Evolutionary conservation across 2,329 filamentous ascomycete species (phyloP).

Genomic region (Diaporthe citriasiana): DNA sequence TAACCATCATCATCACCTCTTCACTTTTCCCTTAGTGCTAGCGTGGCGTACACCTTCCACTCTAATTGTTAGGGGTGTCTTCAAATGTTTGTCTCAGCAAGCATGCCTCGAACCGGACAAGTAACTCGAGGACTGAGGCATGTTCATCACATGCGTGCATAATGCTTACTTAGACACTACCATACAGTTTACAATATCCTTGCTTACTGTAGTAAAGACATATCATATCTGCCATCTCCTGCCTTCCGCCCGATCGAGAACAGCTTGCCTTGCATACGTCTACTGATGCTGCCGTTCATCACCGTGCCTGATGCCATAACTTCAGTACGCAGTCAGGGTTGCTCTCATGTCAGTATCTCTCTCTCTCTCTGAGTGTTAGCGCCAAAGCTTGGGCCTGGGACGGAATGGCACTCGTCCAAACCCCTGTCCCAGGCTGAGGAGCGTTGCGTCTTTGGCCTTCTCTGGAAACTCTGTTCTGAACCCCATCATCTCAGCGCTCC

Average conservation of each 20-base stretch:
- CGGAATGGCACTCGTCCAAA: conserved; percentile 12
- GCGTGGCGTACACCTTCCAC: not conserved
- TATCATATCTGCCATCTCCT: not conserved
- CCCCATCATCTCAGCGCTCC: not conserved
- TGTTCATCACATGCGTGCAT: conserved; percentile 11
- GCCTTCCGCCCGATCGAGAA: no score
- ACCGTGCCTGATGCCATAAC: not conserved
- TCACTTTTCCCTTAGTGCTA: not conserved
- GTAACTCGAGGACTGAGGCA: conserved; percentile 13
- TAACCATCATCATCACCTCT: not conserved
- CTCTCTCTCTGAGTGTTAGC: not conserved
- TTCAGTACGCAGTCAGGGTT: no score
- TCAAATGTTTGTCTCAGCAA: conserved; percentile 19
- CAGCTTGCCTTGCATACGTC: not conserved
- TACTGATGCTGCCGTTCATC: not conserved
- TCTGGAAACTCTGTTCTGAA: conserved; percentile 18
- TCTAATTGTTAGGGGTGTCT: not conserved
- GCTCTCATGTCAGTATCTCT: conserved; percentile 5
- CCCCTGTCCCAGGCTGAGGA: not conserved
- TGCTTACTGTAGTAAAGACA: not conserved
- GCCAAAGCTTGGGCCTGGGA: conserved; percentile 9
- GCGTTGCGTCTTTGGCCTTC: conserved; percentile 13
- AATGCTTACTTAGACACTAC: not conserved
- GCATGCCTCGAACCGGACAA: conserved; percentile 12
- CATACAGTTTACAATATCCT: not conserved